Percentiles rank a stretch among this genome's conserved stretches.
Conservation (phyloP, 352 stramenopile genomes). For the Globisporangium alternatum region DNA sequence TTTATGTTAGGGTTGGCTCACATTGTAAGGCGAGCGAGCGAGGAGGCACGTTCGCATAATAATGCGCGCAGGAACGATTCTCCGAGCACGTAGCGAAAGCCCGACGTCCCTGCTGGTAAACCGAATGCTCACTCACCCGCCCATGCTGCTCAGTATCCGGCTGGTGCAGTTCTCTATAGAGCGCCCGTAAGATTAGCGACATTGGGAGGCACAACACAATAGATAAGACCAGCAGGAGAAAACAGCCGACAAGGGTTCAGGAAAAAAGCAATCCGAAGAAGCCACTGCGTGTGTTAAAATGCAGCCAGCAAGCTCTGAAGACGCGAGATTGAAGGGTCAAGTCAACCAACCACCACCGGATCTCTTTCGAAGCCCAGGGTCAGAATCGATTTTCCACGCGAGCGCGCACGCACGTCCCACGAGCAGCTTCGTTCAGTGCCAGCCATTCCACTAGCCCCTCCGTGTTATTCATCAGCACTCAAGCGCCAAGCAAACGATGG, state of each 20-base stretch:
- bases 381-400: conserved; percentile 1
- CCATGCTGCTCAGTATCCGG: not conserved
- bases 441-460: not conserved
- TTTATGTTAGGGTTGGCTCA: not conserved
- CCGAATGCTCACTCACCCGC: not conserved
- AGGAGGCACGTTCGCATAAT: not conserved
- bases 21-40: not conserved
- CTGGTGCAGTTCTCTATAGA: not conserved
- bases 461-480: not conserved
- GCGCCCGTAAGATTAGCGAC: not conserved
- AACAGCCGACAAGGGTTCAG: conserved; percentile 2
- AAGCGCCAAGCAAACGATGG: conserved; percentile 9
- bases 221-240: not conserved
- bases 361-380: not conserved
- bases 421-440: not conserved
- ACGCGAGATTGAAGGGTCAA: not conserved
- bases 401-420: not conserved
- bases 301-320: not conserved
- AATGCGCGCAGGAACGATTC: not conserved
- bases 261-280: not conserved
- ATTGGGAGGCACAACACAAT: not conserved
- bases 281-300: not conserved
- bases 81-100: not conserved
- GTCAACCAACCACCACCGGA: not conserved
- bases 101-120: not conserved